Conservation (phyloP, 345 rosid species). For the Noccaea bulbosa region DNA sequence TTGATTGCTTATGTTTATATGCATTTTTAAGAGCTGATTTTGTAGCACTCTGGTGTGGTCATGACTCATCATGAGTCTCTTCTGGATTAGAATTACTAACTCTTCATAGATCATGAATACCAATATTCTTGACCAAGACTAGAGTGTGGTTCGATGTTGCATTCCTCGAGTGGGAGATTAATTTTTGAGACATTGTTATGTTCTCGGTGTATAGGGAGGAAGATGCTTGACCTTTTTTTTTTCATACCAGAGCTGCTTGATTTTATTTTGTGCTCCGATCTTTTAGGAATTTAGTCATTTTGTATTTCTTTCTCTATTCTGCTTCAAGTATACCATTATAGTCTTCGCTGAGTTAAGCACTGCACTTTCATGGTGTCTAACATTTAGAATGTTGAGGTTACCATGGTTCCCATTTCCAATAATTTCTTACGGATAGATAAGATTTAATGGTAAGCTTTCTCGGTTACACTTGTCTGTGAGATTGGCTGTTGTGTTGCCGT, state of each 20-base stretch:
- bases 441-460: no score
- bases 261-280: not conserved
- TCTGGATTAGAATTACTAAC: not conserved
- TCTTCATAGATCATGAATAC: not conserved
- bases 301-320: not conserved
- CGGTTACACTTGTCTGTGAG: no score
- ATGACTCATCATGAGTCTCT: not conserved
- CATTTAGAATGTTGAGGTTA: no score
- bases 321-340: not conserved
- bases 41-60: not conserved
- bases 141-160: not conserved
- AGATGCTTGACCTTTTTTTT: not conserved
- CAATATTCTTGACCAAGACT: not conserved
- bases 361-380: no score
- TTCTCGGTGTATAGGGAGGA: slow-evolving; percentile 54
- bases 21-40: not conserved
- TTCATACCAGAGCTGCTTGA: not conserved
- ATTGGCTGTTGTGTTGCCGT: no score
- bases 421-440: no score
- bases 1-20: slow-evolving; percentile 41
- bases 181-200: not conserved
- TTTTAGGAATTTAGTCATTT: slow-evolving; percentile 2
- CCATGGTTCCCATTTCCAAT: no score
- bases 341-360: not conserved
- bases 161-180: not conserved